Percentiles rank a stretch among this genome's conserved stretches.
phyloP scores from a whole-genome alignment of 192 early-diverging fungal species.

The Backusella mclennaniae region DNA sequence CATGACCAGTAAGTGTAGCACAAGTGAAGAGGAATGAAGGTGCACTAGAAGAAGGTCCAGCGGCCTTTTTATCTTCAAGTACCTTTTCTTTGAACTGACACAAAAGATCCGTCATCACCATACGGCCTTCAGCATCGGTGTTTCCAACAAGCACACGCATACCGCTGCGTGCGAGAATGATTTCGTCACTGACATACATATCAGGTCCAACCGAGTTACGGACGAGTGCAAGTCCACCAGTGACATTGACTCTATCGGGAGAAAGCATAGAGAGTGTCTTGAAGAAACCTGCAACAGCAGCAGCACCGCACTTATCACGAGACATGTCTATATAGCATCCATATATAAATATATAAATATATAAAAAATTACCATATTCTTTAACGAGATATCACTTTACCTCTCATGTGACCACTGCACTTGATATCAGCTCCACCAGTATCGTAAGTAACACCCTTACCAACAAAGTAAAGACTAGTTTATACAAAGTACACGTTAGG shows the following conservation, averaged over 20 bases:
- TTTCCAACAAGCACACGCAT: conserved; percentile 77
- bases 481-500: background rate
- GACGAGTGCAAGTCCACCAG: conserved; percentile 73
- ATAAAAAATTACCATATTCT: conserved; percentile 3
- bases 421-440: conserved; percentile 90
- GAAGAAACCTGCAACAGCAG: conserved; percentile 79
- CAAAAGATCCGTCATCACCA: conserved; percentile 83
- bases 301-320: conserved; percentile 89
- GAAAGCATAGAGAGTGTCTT: conserved; percentile 64
- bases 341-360: background rate
- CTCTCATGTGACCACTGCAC: conserved; percentile 77
- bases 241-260: conserved; percentile 67
- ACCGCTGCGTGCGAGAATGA: conserved; percentile 75
- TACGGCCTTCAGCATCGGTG: conserved; percentile 90
- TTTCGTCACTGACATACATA: conserved; percentile 80
- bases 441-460: conserved; percentile 91
- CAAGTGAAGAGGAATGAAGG: conserved; percentile 71
- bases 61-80: conserved; percentile 53
- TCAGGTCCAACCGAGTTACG: conserved; percentile 83
- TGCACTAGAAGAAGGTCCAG: conserved; percentile 37
- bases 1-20: conserved; percentile 87
- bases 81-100: conserved; percentile 72
- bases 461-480: conserved; percentile 74
- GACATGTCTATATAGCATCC: conserved; percentile 59
- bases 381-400: conserved; percentile 16